Evolutionary conservation across 1,284 basidiomycete species (phyloP), one percentile per base, ranked within the genome.

Genomic region (Malassezia japonica): DNA sequence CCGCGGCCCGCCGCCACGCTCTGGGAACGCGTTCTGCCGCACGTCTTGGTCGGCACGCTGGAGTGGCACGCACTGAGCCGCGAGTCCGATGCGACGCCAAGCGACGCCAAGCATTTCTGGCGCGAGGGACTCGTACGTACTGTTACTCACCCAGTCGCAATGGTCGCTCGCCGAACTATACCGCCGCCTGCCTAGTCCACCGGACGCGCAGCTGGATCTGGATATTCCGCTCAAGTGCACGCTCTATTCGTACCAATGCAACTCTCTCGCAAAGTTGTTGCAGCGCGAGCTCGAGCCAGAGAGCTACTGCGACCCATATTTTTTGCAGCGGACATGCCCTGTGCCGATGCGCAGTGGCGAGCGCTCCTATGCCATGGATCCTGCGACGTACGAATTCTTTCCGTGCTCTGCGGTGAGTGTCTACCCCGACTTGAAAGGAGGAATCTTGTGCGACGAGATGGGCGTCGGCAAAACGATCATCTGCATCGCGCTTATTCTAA

Each of bases 401-500:
- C 29, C 20, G 2, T 6, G 10, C 9, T 34, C 31, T 6, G 27
- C 18, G 4, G 36, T 46, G 10, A 13, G 27, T 13, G 7, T 25
- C 9, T 49, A 46, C 28, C 34, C 37, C 2, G 56, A 57, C 47
- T 10, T 52, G 7, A 25, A 32, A 44, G 59, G 59, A 1, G 59
- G 59, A 12, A 43, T 60, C 21, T 31, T 60, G 3, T 50, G 57
- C 27, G 59, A 60, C 27, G 55, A 56, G 33, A 60, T 60, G 57
- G 59, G 59, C 13, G 50, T 44, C 9, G 59, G 59, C 9, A 61
- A 61, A 48, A 61, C 59, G 8, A 32, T 59, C 13, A 35, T 55
- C 4, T 49, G 48, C 15, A 25, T 61, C 12, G 42, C 52, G 9
- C 44, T 61, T 5, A 52, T 60, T 21, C 38, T 59, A 1, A 29